Conservation (phyloP, 495 filamentous ascomycete genomes). For the Chaetomium fimeti region DNA sequence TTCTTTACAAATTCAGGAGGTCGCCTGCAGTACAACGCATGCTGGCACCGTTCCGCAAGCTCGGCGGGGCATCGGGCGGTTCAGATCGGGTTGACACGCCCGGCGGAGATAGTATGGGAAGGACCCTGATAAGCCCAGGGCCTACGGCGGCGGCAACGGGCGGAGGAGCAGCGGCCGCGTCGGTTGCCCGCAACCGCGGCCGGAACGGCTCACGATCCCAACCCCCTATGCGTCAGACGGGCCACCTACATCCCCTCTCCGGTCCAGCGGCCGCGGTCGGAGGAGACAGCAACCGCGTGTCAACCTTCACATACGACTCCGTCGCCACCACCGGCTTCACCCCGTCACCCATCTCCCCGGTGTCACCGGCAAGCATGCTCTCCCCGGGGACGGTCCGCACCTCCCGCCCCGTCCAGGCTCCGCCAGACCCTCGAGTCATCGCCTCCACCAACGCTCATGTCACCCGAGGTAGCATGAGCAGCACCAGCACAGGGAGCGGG, state of each 20-base stretch:
- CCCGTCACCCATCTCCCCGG: conserved; percentile 20
- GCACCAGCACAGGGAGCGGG: conserved; percentile 17
- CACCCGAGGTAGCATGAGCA: conserved; percentile 20
- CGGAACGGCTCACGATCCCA: not conserved
- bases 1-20: conserved; percentile 20
- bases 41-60: conserved; percentile 7
- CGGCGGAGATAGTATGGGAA: conserved; percentile 16
- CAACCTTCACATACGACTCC: conserved; percentile 13
- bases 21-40: conserved; percentile 18
- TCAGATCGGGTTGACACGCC: conserved; percentile 1
- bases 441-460: conserved; percentile 7
- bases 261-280: not conserved
- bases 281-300: conserved; percentile 15
- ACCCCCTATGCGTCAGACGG: conserved; percentile 18
- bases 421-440: conserved; percentile 12
- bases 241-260: not conserved
- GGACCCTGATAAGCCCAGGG: conserved; percentile 9
- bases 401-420: conserved; percentile 1
- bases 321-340: conserved; percentile 12
- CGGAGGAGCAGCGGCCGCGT: conserved; percentile 2
- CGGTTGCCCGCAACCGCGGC: not conserved
- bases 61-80: not conserved
- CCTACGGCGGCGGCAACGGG: not conserved
- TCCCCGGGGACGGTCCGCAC: conserved; percentile 5
- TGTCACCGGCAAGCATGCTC: conserved; percentile 1